Conservation (phyloP, 306 rosid genomes). For the Dicorynia guianensis region DNA sequence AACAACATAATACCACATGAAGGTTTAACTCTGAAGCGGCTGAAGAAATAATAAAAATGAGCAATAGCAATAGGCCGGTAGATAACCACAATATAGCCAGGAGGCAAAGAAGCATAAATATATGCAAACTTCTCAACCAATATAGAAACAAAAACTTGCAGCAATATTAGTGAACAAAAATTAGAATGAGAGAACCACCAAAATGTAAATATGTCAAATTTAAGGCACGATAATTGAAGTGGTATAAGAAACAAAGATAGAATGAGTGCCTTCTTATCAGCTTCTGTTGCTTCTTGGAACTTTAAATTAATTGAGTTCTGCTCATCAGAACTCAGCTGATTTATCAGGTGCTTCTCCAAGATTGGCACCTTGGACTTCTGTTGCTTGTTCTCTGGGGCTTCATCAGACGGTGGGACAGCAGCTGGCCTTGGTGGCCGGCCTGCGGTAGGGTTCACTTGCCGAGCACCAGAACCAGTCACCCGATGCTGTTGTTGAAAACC, state of each 20-base stretch:
- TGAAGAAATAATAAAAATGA: conserved; percentile 23
- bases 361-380: conserved; percentile 78
- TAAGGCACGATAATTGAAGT: conserved; percentile 13
- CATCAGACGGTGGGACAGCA: conserved; percentile 64
- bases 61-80: conserved; percentile 8
- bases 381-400: conserved; percentile 57
- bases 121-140: conserved; percentile 29
- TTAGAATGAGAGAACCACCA: neutral
- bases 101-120: conserved; percentile 12
- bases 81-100: conserved; percentile 26
- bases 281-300: conserved; percentile 87
- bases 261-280: conserved; percentile 77
- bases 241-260: conserved; percentile 29
- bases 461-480: conserved; percentile 64
- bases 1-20: neutral
- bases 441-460: conserved; percentile 51
- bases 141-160: conserved; percentile 28
- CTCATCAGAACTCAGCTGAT: conserved; percentile 90
- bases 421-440: conserved; percentile 76
- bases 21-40: conserved; percentile 12
- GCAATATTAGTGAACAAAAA: neutral
- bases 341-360: conserved; percentile 83
- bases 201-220: conserved; percentile 26
- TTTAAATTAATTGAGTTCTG: conserved; percentile 73
- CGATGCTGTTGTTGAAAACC: conserved; percentile 78